Percentiles rank a stretch among this genome's conserved stretches.
These are phyloP conservation scores for Xylariaceae sp. DNA, from an alignment of 2,329 filamentous ascomycete genomes.

Conservation along the genomic window DNA sequence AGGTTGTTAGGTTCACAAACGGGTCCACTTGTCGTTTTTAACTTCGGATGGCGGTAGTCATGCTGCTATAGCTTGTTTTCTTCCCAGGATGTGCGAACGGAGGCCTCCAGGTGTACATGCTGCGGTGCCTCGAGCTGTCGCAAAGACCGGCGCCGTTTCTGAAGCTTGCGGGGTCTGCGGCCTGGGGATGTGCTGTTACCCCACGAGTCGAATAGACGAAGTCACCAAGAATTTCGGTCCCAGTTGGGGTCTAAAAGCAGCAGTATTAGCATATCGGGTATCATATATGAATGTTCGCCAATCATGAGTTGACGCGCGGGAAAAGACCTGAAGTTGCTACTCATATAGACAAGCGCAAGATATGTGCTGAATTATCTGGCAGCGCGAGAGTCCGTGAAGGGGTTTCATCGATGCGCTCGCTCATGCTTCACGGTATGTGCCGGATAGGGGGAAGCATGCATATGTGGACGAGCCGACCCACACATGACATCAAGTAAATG, in stretches of 20 bases:
- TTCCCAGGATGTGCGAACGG: background rate
- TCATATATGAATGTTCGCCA: background rate
- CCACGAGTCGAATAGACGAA: slow-evolving; percentile 34
- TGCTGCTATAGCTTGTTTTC: slow-evolving; percentile 4
- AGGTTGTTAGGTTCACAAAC: background rate
- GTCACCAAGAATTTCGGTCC: slow-evolving; percentile 86
- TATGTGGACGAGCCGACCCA: background rate
- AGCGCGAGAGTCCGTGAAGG: background rate
- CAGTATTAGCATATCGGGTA: slow-evolving; percentile 4
- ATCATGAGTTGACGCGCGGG: background rate
- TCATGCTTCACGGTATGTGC: background rate
- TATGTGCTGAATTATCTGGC: background rate
- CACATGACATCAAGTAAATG: background rate
- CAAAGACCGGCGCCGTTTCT: slow-evolving; percentile 37
- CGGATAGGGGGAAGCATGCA: background rate
- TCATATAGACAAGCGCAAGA: background rate
- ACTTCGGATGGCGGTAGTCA: background rate
- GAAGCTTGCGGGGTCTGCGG: slow-evolving; percentile 39
- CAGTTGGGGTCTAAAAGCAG: slow-evolving; percentile 65
- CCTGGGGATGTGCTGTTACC: slow-evolving; percentile 22
- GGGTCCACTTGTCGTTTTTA: background rate
- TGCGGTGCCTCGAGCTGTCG: slow-evolving; percentile 26
- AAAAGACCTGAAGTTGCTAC: background rate
- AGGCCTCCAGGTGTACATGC: slow-evolving; percentile 24
- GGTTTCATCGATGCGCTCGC: background rate